A percentile compares a stretch with the other conserved stretches of the same genome.
phyloP scores from a whole-genome alignment of 805 yeast genomes.

The Candida orba region DNA sequence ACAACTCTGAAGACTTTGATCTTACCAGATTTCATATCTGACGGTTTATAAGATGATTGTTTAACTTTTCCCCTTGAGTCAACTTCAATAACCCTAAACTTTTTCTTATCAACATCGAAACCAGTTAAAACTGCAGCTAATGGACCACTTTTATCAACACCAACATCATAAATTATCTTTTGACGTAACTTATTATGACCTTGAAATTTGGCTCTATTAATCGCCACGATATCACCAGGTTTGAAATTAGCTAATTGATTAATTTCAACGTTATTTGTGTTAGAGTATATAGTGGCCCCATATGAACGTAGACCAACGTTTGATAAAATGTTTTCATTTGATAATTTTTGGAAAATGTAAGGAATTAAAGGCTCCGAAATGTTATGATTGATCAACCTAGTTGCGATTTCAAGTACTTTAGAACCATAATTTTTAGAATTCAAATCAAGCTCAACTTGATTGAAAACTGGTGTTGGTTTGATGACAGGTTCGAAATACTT shows the following conservation, averaged over 20 bases:
- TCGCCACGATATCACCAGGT: constrained; percentile 80
- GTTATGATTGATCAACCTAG: constrained; percentile 24
- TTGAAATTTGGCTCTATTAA: constrained; percentile 68
- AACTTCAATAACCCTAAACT: constrained; percentile 60
- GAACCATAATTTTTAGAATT: constrained; percentile 47
- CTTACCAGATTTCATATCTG: constrained; percentile 73
- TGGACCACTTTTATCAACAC: constrained; percentile 57
- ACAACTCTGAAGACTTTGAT: constrained; percentile 75
- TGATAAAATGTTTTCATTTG: constrained; percentile 33
- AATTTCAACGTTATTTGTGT: constrained; percentile 40
- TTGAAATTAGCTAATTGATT: constrained; percentile 53
- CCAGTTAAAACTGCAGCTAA: constrained; percentile 58
- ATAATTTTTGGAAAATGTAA: constrained; percentile 30
- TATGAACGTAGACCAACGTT: constrained; percentile 61
- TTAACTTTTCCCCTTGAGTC: constrained; percentile 43
- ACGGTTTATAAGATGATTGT: constrained; percentile 56
- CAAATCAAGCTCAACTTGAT: constrained; percentile 41
- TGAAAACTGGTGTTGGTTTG: constrained; percentile 38
- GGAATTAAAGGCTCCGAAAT: constrained; percentile 26
- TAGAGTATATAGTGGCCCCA: constrained; percentile 68
- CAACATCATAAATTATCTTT: constrained; percentile 53
- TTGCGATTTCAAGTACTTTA: constrained; percentile 39
- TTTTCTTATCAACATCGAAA: constrained; percentile 66
- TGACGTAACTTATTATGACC: constrained; percentile 51
- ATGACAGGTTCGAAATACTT: constrained; percentile 27